A percentile compares a stretch with the other conserved stretches of the same genome.
These are phyloP conservation scores for Exophiala sideris DNA, from an alignment of 2,329 filamentous ascomycete species.

Conservation along the genomic window DNA sequence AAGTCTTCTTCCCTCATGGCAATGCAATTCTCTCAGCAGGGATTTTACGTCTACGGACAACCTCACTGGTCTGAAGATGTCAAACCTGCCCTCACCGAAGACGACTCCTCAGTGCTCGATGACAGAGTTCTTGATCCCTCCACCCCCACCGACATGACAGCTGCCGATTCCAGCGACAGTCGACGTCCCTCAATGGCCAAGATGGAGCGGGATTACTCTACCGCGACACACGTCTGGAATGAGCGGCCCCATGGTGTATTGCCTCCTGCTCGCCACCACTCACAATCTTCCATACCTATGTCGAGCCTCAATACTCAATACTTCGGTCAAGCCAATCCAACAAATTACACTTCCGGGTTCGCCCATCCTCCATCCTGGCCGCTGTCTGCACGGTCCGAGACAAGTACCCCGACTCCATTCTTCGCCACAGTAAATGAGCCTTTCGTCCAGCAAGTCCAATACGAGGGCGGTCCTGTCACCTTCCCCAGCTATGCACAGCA, in stretches of 20 bases:
- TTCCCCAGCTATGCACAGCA: conserved; percentile 44
- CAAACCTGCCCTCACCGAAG: conserved; percentile 41
- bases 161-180: conserved; percentile 41
- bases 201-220: conserved; percentile 51
- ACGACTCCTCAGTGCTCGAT: conserved; percentile 51
- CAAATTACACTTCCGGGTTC: conserved; percentile 43
- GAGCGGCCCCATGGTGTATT: conserved; percentile 46
- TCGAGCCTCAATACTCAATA: conserved; percentile 53
- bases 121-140: conserved; percentile 51
- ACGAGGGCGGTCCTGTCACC: conserved; percentile 35
- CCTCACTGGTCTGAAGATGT: conserved; percentile 42
- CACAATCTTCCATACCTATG: conserved; percentile 46
- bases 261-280: conserved; percentile 39
- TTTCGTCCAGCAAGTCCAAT: conserved; percentile 46
- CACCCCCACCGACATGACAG: conserved; percentile 44
- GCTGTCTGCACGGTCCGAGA: conserved; percentile 62
- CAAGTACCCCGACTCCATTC: conserved; percentile 69
- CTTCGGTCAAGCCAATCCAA: conserved; percentile 61
- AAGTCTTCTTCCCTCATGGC: conserved; percentile 21
- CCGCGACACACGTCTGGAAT: conserved; percentile 51
- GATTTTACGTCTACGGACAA: conserved; percentile 42
- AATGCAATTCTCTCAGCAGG: conserved; percentile 43
- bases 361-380: conserved; percentile 58
- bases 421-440: conserved; percentile 62
- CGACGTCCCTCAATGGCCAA: conserved; percentile 47